phyloP scores from a whole-genome alignment of 2,329 filamentous ascomycete species.

The Alternaria brassicae region DNA sequence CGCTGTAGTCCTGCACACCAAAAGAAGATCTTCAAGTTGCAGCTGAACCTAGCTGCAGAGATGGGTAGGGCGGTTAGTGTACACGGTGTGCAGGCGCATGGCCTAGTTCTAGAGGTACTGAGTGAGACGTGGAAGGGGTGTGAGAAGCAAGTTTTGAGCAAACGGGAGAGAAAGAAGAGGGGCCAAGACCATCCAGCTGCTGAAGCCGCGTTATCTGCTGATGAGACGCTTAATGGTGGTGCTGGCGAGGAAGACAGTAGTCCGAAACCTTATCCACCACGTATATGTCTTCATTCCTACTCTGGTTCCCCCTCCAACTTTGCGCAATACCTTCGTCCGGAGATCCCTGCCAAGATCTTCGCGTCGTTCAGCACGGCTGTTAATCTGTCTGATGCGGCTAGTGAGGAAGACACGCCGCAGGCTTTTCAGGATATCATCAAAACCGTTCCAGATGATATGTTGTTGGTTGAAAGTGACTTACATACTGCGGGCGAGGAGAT shows the following conservation, averaged over 20 bases:
- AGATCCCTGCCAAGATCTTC: slow-evolving; percentile 78
- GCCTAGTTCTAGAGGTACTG: slow-evolving; percentile 70
- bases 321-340: slow-evolving; percentile 76
- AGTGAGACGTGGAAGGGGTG: slow-evolving; percentile 73
- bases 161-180: slow-evolving; percentile 59
- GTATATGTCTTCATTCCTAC: slow-evolving; percentile 94
- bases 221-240: neutral
- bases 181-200: slow-evolving; percentile 25
- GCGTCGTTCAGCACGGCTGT: slow-evolving; percentile 88
- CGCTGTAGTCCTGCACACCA: slow-evolving; percentile 75
- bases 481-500: slow-evolving; percentile 82
- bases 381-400: slow-evolving; percentile 68
- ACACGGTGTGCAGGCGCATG: slow-evolving; percentile 79
- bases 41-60: slow-evolving; percentile 74
- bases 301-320: slow-evolving; percentile 78
- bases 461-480: slow-evolving; percentile 90
- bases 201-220: slow-evolving; percentile 13
- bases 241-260: slow-evolving; percentile 41
- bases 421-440: slow-evolving; percentile 72
- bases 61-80: slow-evolving; percentile 70
- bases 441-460: slow-evolving; percentile 75
- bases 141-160: slow-evolving; percentile 68
- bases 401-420: slow-evolving; percentile 54
- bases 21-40: slow-evolving; percentile 67
- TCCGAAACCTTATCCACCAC: slow-evolving; percentile 74